Percentiles rank a stretch among this genome's conserved stretches.
Conservation (phyloP, 148 eudicot species). For the Cornus suecica region DNA sequence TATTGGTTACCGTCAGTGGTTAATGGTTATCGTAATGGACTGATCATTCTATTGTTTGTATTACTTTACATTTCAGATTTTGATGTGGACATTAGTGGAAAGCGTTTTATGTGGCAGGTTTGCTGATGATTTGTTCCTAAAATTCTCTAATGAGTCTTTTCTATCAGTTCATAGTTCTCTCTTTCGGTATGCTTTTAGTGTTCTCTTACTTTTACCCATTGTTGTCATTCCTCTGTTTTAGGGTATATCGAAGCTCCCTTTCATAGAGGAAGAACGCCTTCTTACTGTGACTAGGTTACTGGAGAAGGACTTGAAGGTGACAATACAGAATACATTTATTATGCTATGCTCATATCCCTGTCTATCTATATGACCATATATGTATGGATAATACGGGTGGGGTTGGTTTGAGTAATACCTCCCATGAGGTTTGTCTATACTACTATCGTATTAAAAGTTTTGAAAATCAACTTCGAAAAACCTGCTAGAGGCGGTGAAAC, state of each 20-base stretch:
- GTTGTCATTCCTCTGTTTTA: not conserved
- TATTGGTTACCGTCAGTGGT: not conserved
- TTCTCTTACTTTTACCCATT: not conserved
- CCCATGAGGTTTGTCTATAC: too few species aligned
- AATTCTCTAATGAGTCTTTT: not conserved
- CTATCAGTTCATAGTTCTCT: not conserved
- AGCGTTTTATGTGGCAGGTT: slow-evolving; percentile 64
- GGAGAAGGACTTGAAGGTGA: slow-evolving; percentile 15
- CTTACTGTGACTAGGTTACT: slow-evolving; percentile 20
- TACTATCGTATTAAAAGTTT: too few species aligned
- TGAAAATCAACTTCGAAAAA: too few species aligned
- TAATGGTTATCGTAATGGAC: not conserved
- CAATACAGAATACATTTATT: not conserved
- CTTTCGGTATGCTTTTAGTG: too few species aligned
- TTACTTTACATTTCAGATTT: slow-evolving; percentile 32
- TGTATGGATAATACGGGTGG: too few species aligned
- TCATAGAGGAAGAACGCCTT: slow-evolving; percentile 38
- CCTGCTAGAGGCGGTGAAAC: too few species aligned
- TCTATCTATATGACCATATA: too few species aligned
- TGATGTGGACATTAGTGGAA: slow-evolving; percentile 56
- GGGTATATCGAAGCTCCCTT: slow-evolving; percentile 42
- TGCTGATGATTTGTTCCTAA: not conserved
- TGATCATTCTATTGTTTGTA: not conserved
- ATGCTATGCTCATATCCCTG: not conserved
- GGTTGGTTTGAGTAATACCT: too few species aligned